phyloP scores from a whole-genome alignment of 2,329 filamentous ascomycete genomes.

The Alternaria alternata region DNA sequence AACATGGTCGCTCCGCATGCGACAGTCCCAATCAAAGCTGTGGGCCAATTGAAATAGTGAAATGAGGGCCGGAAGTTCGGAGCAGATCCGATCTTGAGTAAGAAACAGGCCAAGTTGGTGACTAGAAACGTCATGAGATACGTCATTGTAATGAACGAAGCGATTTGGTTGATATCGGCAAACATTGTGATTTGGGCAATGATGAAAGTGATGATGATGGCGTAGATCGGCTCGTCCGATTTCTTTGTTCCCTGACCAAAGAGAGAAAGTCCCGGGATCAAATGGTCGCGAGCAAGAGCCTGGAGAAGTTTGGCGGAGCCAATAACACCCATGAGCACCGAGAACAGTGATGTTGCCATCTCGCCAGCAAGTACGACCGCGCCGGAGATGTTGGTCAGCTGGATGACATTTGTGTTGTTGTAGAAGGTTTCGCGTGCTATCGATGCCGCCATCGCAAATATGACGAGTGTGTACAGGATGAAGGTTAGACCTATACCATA shows the following conservation, averaged over 20 bases:
- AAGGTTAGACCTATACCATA: constrained; percentile 80
- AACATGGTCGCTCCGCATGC: constrained; percentile 85
- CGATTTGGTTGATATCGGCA: constrained; percentile 86
- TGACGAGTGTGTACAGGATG: constrained; percentile 76
- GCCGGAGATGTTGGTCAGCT: constrained; percentile 80
- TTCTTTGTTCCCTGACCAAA: constrained; percentile 78
- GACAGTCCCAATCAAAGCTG: constrained; percentile 77
- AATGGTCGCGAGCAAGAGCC: constrained; percentile 78
- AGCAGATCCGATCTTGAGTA: constrained; percentile 85
- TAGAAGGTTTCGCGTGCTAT: constrained; percentile 78
- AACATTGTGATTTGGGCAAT: constrained; percentile 83
- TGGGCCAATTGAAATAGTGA: constrained; percentile 88
- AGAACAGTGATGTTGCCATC: constrained; percentile 84
- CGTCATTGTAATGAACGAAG: constrained; percentile 88
- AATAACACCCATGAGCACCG: constrained; percentile 85
- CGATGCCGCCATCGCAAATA: constrained; percentile 78
- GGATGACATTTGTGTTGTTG: constrained; percentile 79
- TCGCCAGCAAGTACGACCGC: constrained; percentile 80
- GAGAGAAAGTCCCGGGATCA: constrained; percentile 76
- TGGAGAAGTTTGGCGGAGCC: constrained; percentile 85
- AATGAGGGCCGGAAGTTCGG: constrained; percentile 90
- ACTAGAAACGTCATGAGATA: constrained; percentile 93
- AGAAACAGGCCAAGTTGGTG: constrained; percentile 85
- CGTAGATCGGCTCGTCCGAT: constrained; percentile 77
- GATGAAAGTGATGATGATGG: constrained; percentile 77